Evolutionary conservation across 306 rosid genomes (phyloP), one percentile per base, ranked within the genome.

Genomic region (Senna tora): DNA sequence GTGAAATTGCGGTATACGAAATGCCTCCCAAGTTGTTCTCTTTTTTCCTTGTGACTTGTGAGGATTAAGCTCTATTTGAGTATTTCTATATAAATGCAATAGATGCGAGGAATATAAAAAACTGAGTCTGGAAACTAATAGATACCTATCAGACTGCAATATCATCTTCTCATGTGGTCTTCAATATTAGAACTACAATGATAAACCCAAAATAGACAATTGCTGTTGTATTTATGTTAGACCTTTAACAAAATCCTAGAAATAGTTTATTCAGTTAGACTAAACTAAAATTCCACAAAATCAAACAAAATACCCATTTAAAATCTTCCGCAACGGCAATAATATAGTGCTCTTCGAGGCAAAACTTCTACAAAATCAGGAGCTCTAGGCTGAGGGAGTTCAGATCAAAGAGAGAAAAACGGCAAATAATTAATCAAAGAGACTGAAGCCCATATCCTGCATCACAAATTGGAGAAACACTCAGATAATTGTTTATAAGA

Each of bases 371-470:
- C 14, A 32, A 34, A 60, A 62, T 61, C 45, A 67, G 16, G 4
- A 41, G 5, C 80, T 62, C 61, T 69, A 63, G 25, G 21, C 16
- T 13, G 69, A 36, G 4, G 60, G 21, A 45, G n/a, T 55, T 33
- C 77, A 0, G 19, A 19, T 64, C 38, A 38, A 8, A 1, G 30
- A 12, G 73, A 57, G 47, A 7, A 12, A 16, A 62, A 32, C 21
- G 5, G 8, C 39, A 53, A 56, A 50, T 72, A 50, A 74, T 73
- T 81, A 90, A 69, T 87, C 96, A 43, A 90, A 90, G 47, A 90
- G 91, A 77, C 91, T 81, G 88, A 90, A 84, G 12, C 85, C 87
- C 89, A 84, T 75, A 17, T 86, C 90, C 96, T 87, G 93, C 88
- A 73, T 67, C 59, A 14, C 43, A 73, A 69, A 76, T 20, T 33